phyloP scores from a whole-genome alignment of 75 land plant genomes.

The Selaginella tamariscina region DNA sequence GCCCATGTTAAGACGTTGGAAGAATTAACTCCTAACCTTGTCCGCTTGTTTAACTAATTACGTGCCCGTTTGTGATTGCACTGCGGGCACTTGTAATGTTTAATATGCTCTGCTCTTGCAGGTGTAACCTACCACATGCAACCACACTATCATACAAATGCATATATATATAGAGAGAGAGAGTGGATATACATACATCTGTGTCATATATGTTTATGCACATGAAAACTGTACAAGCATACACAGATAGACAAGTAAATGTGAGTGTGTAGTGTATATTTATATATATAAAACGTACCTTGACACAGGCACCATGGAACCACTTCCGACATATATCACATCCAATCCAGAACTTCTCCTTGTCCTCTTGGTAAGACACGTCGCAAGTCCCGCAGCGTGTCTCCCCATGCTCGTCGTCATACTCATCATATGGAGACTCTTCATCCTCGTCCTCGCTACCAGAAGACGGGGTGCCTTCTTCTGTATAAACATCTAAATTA shows the following conservation, averaged over 20 bases:
- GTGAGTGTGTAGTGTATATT: too few species aligned
- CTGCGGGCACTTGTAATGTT: conserved; percentile 55
- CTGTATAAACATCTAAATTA: neutral
- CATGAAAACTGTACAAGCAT: too few species aligned
- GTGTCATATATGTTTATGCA: too few species aligned
- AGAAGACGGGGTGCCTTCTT: neutral
- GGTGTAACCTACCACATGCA: too few species aligned
- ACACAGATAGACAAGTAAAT: too few species aligned
- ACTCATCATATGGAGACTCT: neutral
- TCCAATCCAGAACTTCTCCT: conserved; percentile 19
- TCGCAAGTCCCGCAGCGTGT: conserved; percentile 49
- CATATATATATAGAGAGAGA: too few species aligned
- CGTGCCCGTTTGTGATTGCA: conserved; percentile 33
- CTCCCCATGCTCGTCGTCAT: conserved; percentile 40
- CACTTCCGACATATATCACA: neutral
- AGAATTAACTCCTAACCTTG: neutral
- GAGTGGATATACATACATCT: too few species aligned
- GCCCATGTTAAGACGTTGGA: neutral
- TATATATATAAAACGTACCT: too few species aligned
- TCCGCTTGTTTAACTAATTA: neutral
- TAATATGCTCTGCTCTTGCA: conserved; percentile 55
- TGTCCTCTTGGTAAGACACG: conserved; percentile 34
- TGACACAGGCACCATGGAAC: conserved; percentile 3
- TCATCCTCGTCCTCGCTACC: conserved; percentile 38
- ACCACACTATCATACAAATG: too few species aligned